phyloP scores from a whole-genome alignment of 257 asterid species.

The Jaltomata sinuosa region DNA sequence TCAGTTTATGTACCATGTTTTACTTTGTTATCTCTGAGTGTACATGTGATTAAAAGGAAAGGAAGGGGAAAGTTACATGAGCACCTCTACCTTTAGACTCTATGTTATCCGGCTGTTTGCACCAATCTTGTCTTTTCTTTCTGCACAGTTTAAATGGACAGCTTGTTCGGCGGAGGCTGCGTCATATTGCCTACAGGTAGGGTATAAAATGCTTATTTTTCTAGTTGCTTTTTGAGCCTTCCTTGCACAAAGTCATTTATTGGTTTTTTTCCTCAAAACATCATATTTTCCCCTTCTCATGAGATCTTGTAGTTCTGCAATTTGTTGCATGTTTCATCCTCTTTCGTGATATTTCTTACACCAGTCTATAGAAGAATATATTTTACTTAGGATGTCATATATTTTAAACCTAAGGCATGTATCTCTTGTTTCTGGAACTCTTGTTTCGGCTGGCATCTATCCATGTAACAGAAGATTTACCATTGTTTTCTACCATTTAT shows the following conservation, averaged over 20 bases:
- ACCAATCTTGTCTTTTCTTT: neutral
- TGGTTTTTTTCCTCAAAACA: neutral
- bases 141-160: slow-evolving; percentile 65
- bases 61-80: neutral
- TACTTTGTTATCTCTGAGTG: neutral
- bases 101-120: neutral
- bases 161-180: slow-evolving; percentile 83
- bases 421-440: neutral
- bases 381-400: neutral
- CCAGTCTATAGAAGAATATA: neutral
- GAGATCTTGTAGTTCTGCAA: neutral
- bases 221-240: neutral
- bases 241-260: neutral
- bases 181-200: slow-evolving; percentile 87
- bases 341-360: neutral
- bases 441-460: neutral
- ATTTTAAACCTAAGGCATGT: neutral
- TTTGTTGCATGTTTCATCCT: neutral
- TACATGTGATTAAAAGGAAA: neutral
- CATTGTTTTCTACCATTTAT: neutral
- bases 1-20: neutral
- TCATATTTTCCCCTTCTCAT: neutral
- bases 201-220: slow-evolving; percentile 1
- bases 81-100: neutral
- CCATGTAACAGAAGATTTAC: neutral